Evolutionary conservation across 148 eudicot species (phyloP), one percentile per base, ranked within the genome.

Genomic region (Chenopodium berlandieri): DNA sequence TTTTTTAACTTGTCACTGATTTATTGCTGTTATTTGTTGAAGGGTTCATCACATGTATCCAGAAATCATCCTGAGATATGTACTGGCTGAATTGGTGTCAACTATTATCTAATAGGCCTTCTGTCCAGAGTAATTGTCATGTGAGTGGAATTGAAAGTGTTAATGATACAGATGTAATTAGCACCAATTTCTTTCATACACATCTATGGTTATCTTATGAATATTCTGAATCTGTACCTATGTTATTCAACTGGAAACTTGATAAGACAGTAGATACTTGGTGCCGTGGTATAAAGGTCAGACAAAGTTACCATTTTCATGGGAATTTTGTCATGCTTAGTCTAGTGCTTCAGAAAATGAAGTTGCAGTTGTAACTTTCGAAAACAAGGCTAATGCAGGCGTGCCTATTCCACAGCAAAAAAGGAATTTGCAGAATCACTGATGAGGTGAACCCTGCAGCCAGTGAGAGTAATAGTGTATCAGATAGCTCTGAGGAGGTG

Each of bases 211-310:
- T 0, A 9, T 50, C 54, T 50, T 50, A 9, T 50, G 2, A 11
- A 13, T 13, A 50, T 50, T 50, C 14, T 50, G 54, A 50, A 50
- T 50, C 54, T 50, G 14, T 50, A 9, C 2, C 14, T 50, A 50
- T 2, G 14, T 50, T 2, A 50, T 50, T 10, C 14, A 50, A 90
- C 77, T 96, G 99, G 99, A 96, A 96, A 85, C 95, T 94, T 84
- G 98, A 94, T 83, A 96, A 94, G 84, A 90, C 98, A 70, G 99
- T 94, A 83, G 99, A 96, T 83, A 81, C 89, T 63, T 96, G 99
- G 98, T 88, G 98, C 23, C 95, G 99, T 19, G 89, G 98, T 82
- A 94, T 85, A 73, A 96, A 96, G 83, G 85, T 96, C 70, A 92
- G 97, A 86, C 94, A 85, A 54, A 96, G 92, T 89, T 94, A 94